phyloP scores from a whole-genome alignment of 805 yeast species.

The Suhomyces sp. region DNA sequence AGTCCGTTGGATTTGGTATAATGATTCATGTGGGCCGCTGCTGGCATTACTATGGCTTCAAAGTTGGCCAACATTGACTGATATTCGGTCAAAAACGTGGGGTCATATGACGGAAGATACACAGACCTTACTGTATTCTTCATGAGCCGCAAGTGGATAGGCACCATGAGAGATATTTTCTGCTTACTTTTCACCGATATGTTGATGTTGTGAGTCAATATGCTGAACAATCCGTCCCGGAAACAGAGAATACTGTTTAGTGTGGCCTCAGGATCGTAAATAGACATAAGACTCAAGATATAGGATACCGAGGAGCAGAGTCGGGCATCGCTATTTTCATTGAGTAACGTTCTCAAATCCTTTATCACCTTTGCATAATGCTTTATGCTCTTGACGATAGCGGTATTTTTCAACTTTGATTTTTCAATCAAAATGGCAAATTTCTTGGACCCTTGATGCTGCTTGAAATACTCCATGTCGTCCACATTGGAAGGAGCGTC shows the following conservation, averaged over 20 bases:
- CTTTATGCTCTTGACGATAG: constrained; percentile 31
- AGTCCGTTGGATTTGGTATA: background rate
- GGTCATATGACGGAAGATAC: constrained; percentile 35
- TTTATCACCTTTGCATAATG: constrained; percentile 37
- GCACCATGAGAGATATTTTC: constrained; percentile 18
- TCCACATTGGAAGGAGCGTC: background rate
- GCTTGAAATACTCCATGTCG: background rate
- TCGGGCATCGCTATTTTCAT: constrained; percentile 27
- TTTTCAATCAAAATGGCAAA: constrained; percentile 5
- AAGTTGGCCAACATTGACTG: constrained; percentile 22
- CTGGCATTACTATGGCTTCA: constrained; percentile 12
- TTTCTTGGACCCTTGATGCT: background rate
- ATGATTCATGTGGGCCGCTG: background rate
- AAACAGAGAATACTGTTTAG: constrained; percentile 34
- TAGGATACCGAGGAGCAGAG: constrained; percentile 34
- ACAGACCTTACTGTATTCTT: constrained; percentile 32
- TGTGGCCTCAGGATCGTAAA: constrained; percentile 43
- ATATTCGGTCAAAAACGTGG: constrained; percentile 30
- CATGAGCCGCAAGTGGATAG: constrained; percentile 33
- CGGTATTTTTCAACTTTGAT: constrained; percentile 20
- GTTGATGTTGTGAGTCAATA: constrained; percentile 26
- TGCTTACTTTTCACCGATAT: constrained; percentile 9
- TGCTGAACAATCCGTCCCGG: constrained; percentile 39
- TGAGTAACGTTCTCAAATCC: constrained; percentile 27
- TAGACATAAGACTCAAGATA: constrained; percentile 37